These are phyloP conservation scores for Lentinula raphanica DNA, from an alignment of 768 basidiomycete species.

Conservation along the genomic window DNA sequence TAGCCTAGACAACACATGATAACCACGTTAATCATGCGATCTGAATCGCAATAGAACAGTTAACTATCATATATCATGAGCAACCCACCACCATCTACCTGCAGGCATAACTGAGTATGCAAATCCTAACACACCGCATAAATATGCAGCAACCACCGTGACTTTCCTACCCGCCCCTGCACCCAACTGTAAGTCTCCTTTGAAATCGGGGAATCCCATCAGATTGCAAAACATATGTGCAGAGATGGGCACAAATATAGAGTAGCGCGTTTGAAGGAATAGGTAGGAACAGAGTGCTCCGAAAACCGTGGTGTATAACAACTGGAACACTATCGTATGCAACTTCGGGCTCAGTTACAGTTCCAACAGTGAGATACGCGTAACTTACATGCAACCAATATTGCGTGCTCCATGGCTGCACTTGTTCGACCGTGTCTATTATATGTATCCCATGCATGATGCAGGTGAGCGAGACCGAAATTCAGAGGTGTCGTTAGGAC, in stretches of 20 bases:
- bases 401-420: slow-evolving; percentile 60
- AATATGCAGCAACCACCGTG: background rate
- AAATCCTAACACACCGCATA: slow-evolving; percentile 1
- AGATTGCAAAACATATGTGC: slow-evolving; percentile 92
- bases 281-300: slow-evolving; percentile 77
- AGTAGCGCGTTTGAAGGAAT: slow-evolving; percentile 71
- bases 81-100: background rate
- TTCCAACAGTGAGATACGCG: background rate
- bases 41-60: no score
- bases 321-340: slow-evolving; percentile 65
- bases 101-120: background rate
- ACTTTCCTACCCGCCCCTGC: background rate
- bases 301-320: slow-evolving; percentile 87
- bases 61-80: background rate
- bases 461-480: slow-evolving; percentile 89
- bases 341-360: background rate
- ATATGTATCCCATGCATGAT: slow-evolving; percentile 88
- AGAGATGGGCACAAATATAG: slow-evolving; percentile 68
- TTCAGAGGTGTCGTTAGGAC: slow-evolving; percentile 78
- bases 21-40: no score
- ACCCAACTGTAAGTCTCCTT: background rate
- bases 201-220: slow-evolving; percentile 74
- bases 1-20: no score
- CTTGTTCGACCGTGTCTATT: slow-evolving; percentile 64
- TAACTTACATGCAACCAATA: slow-evolving; percentile 47